Conservation (phyloP, 305 asterid species). For the Andrographis paniculata region DNA sequence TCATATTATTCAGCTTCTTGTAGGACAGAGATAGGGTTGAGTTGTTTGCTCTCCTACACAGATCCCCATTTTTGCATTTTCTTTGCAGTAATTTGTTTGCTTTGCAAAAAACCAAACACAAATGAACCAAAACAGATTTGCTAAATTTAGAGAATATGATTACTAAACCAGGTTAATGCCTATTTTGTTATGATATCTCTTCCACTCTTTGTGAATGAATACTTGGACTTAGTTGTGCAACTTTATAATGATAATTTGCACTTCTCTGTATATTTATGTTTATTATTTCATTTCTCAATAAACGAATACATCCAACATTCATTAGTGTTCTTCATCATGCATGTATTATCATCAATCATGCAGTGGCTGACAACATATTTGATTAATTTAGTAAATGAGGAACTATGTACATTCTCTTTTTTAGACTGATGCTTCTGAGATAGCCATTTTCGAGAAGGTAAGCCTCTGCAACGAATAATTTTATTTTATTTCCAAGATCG, state of each 20-base stretch:
- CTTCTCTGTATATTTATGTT: slow-evolving; percentile 15
- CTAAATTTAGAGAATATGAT: no score
- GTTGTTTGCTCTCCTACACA: slow-evolving; percentile 31
- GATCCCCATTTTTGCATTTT: slow-evolving; percentile 13
- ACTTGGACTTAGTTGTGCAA: slow-evolving; percentile 25
- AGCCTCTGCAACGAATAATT: slow-evolving; percentile 44
- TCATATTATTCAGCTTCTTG: slow-evolving; percentile 39
- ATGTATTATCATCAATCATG: slow-evolving; percentile 8
- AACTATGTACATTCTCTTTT: slow-evolving; percentile 19
- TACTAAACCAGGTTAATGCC: not conserved
- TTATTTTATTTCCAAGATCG: no score
- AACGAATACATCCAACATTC: no score
- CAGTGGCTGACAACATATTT: slow-evolving; percentile 26
- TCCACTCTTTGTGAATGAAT: slow-evolving; percentile 17
- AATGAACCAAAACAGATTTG: not conserved
- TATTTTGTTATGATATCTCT: not conserved
- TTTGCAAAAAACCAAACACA: slow-evolving; percentile 12
- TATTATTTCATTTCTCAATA: no score
- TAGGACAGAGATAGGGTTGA: slow-evolving; percentile 59
- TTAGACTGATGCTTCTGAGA: slow-evolving; percentile 12
- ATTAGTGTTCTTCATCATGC: slow-evolving; percentile 18
- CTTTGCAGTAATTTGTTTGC: slow-evolving; percentile 29
- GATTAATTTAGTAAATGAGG: slow-evolving; percentile 36
- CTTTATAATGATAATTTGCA: slow-evolving; percentile 21
- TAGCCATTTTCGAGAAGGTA: slow-evolving; percentile 62